Conservation (phyloP, 495 filamentous ascomycete genomes). For the Thermothielavioides terrestris region DNA sequence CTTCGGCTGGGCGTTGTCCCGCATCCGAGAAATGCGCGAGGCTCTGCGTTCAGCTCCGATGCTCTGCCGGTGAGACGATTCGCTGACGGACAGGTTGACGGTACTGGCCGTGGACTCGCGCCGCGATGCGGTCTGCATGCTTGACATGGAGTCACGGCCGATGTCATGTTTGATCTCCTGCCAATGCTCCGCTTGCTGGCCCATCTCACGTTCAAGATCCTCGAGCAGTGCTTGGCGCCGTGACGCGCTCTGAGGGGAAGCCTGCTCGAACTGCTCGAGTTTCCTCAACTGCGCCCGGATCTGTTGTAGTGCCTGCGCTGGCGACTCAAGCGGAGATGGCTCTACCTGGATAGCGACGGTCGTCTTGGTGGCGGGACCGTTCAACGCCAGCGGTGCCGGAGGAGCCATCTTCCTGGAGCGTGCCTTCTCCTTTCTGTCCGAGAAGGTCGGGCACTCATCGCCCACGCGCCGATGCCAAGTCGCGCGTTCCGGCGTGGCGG, state of each 20-base stretch:
- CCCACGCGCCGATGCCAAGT: conserved; percentile 46
- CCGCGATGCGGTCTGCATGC: conserved; percentile 27
- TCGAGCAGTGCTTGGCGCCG: conserved; percentile 38
- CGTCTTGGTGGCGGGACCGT: conserved; percentile 22
- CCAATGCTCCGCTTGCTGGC: conserved; percentile 43
- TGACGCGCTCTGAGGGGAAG: conserved; percentile 24
- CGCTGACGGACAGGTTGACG: conserved; percentile 7
- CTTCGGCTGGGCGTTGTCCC: conserved; percentile 21
- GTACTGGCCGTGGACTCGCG: conserved; percentile 17
- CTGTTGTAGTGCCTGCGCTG: conserved; percentile 37
- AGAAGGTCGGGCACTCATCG: conserved; percentile 46
- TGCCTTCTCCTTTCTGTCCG: conserved; percentile 32
- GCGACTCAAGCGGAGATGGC: conserved; percentile 43
- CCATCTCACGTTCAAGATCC: conserved; percentile 47
- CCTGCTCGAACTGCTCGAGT: conserved; percentile 29
- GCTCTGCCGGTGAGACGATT: conserved; percentile 17
- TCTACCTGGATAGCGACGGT: conserved; percentile 31
- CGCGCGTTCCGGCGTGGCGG: conserved; percentile 9
- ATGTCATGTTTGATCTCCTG: conserved; percentile 40
- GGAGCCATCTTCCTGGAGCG: conserved; percentile 38
- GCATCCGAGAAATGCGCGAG: conserved; percentile 25
- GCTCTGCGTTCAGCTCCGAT: conserved; percentile 29
- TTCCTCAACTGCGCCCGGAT: conserved; percentile 44
- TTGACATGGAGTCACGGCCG: conserved; percentile 40
- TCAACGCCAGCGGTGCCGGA: conserved; percentile 41